Evolutionary conservation across 2,329 filamentous ascomycete species (phyloP).

Genomic region (Aureobasidium sp.): DNA sequence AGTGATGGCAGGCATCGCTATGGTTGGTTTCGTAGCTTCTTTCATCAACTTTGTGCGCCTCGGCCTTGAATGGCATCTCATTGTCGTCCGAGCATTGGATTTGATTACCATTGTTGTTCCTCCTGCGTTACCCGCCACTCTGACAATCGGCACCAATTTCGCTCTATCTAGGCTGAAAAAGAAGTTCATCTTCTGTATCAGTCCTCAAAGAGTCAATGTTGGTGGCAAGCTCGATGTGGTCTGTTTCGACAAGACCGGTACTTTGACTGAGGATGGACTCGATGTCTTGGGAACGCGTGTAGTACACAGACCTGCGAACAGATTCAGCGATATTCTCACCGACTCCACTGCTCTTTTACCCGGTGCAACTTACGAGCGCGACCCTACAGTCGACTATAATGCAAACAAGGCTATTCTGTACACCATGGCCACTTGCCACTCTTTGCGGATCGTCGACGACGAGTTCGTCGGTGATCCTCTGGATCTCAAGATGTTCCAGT

Average conservation of each 20-base stretch:
- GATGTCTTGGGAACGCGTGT: conserved; percentile 86
- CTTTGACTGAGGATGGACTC: conserved; percentile 88
- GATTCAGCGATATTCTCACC: conserved; percentile 70
- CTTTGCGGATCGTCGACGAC: conserved; percentile 74
- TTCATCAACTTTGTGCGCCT: conserved; percentile 89
- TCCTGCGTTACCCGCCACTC: conserved; percentile 84
- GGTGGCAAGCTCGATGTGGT: conserved; percentile 93
- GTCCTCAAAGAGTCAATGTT: conserved; percentile 92
- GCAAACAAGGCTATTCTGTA: conserved; percentile 68
- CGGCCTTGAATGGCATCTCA: conserved; percentile 77
- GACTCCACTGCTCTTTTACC: conserved; percentile 56
- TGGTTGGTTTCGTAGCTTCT: conserved; percentile 81
- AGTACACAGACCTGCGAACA: conserved; percentile 55
- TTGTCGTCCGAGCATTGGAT: conserved; percentile 85
- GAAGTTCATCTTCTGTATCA: conserved; percentile 95
- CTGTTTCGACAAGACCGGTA: conserved; percentile 99
- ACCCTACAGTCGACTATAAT: conserved; percentile 53
- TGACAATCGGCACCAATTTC: conserved; percentile 96
- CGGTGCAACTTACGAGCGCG: conserved; percentile 47
- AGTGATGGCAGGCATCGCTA: conserved; percentile 84
- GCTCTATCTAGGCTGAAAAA: conserved; percentile 77
- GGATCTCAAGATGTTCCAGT: conserved; percentile 98
- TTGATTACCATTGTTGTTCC: conserved; percentile 97
- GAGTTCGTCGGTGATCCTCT: conserved; percentile 90
- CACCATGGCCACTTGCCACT: conserved; percentile 97